Evolutionary conservation across 768 basidiomycete species (phyloP).

Genomic region (Hypholoma fasciculare): DNA sequence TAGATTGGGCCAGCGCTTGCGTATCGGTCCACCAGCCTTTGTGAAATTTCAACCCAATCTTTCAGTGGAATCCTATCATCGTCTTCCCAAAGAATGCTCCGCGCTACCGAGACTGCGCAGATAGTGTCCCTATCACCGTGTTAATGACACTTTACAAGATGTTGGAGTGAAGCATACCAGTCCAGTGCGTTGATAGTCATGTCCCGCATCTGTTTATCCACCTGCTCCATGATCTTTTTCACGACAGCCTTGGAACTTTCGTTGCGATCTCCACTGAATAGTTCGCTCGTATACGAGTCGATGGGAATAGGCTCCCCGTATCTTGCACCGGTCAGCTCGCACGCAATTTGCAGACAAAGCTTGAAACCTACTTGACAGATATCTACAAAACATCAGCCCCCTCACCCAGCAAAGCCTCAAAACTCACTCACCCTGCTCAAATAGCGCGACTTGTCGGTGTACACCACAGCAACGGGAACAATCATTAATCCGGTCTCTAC

Average conservation of each 20-base stretch:
- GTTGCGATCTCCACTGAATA: constrained; percentile 35
- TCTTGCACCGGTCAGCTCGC: constrained; percentile 25
- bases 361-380: constrained; percentile 19
- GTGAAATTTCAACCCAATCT: constrained; percentile 54
- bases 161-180: constrained; percentile 44
- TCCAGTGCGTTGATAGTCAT: constrained; percentile 68
- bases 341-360: neutral
- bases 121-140: constrained; percentile 53
- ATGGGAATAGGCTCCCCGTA: constrained; percentile 55
- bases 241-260: constrained; percentile 46
- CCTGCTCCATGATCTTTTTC: constrained; percentile 52
- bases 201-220: constrained; percentile 47
- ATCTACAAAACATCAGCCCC: constrained; percentile 11
- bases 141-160: neutral
- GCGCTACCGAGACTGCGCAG: constrained; percentile 56
- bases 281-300: constrained; percentile 49
- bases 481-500: constrained; percentile 37
- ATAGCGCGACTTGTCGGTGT: constrained; percentile 69
- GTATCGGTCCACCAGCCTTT: constrained; percentile 44
- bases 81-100: constrained; percentile 55
- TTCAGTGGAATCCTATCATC: constrained; percentile 45
- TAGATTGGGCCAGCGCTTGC: neutral
- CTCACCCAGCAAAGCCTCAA: neutral
- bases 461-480: constrained; percentile 68
- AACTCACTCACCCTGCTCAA: constrained; percentile 47